phyloP scores from a whole-genome alignment of 108 stramenopile species.

The Skeletonema costatum region DNA sequence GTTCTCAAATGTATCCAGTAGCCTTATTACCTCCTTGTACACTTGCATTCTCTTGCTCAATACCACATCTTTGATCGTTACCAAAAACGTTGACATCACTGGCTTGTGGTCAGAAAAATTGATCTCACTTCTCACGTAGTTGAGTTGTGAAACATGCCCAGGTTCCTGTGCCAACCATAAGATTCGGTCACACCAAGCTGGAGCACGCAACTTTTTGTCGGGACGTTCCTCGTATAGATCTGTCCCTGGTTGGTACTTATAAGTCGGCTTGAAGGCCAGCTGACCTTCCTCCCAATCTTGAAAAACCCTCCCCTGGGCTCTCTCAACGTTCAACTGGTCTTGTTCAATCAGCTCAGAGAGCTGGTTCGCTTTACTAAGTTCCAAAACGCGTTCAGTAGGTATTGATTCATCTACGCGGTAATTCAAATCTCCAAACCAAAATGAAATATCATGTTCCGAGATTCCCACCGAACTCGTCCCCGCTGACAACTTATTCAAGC shows the following conservation, averaged over 20 bases:
- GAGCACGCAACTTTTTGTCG: constrained; percentile 98
- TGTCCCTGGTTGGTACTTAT: constrained; percentile 98
- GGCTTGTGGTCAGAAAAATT: constrained; percentile 98
- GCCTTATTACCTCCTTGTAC: constrained; percentile 77
- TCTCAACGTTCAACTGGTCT: constrained; percentile 98
- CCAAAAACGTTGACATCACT: constrained; percentile 85
- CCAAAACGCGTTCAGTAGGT: constrained; percentile 82
- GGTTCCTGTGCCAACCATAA: constrained; percentile 92
- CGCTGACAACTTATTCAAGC: constrained; percentile 53
- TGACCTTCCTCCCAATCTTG: constrained; percentile 92
- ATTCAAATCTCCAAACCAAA: constrained; percentile 98
- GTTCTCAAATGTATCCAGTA: constrained; percentile 87
- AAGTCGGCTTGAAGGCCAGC: constrained; percentile 92
- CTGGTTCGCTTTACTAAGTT: constrained; percentile 59
- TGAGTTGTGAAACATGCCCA: constrained; percentile 77
- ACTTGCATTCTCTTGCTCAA: constrained; percentile 67
- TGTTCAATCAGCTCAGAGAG: constrained; percentile 75
- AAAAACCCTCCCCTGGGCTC: constrained; percentile 89
- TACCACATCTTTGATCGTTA: constrained; percentile 86
- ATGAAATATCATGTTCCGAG: constrained; percentile 92
- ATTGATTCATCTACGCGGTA: constrained; percentile 94
- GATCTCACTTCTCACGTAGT: constrained; percentile 84
- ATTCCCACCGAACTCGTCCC: constrained; percentile 68
- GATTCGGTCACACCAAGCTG: constrained; percentile 99
- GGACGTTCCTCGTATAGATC: constrained; percentile 93